Evolutionary conservation across 495 filamentous ascomycete species (phyloP).

Genomic region (Penicillium desertorum): DNA sequence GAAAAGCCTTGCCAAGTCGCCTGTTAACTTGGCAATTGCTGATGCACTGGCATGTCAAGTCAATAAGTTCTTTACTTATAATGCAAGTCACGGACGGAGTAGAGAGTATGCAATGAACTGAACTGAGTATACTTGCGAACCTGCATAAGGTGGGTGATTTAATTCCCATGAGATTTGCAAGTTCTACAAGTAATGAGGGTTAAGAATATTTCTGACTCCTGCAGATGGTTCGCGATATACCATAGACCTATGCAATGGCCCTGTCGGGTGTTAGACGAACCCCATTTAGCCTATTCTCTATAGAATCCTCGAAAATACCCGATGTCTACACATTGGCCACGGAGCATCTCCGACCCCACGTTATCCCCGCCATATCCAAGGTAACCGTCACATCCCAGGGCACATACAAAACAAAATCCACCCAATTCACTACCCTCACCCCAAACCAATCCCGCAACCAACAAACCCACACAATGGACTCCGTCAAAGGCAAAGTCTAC

Average conservation of each 20-base stretch:
- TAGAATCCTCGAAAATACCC: slow-evolving; percentile 1
- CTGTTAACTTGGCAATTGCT: not conserved
- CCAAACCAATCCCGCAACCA: not conserved
- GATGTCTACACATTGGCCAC: slow-evolving; percentile 4
- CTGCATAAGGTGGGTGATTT: too few species aligned
- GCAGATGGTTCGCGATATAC: too few species aligned
- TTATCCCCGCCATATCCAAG: not conserved
- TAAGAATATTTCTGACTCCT: too few species aligned
- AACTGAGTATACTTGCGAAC: too few species aligned
- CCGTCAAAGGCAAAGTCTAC: slow-evolving; percentile 47
- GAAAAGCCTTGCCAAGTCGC: not conserved
- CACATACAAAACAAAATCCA: not conserved
- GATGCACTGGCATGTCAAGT: not conserved
- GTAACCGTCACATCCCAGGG: not conserved
- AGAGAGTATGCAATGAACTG: too few species aligned
- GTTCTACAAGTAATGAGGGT: too few species aligned
- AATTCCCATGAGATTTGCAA: too few species aligned
- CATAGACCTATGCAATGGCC: too few species aligned
- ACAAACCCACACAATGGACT: slow-evolving; percentile 19
- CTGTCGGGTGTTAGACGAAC: too few species aligned
- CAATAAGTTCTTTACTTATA: not conserved
- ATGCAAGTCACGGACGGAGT: too few species aligned
- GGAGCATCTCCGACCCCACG: slow-evolving; percentile 15
- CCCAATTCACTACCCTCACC: not conserved
- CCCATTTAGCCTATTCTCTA: slow-evolving; percentile 4